Evolutionary conservation across 768 basidiomycete genomes (phyloP), one percentile per base, ranked within the genome.

Genomic region (Rhodotorula graminis): DNA sequence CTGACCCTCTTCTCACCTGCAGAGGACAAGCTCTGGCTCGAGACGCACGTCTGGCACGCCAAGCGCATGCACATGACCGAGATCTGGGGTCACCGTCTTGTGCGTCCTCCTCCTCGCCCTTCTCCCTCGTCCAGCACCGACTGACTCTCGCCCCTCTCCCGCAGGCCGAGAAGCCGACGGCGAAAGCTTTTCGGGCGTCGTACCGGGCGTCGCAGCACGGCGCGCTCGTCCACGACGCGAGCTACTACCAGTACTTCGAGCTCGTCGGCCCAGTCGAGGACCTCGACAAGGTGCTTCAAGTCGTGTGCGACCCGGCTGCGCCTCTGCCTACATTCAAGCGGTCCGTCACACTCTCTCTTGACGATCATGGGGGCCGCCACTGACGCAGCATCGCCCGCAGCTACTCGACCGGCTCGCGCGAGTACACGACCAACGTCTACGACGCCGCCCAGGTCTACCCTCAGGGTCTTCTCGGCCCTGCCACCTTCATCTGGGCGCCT

Each of bases 21-120:
- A 96, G 94, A 84, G 44, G 85, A 90, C 74, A 97, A 97, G 80
- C 83, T 85, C 21, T 98, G 95, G 95, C 86, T 99, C 0, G 92
- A 95, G 79, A 95, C 93, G 11, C 96, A 99, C 80, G 82, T 98
- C 29, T 98, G 93, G 92, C 95, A 97, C 77, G 91, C 93, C 2
- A 98, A 97, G 81, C 87, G 96, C 12, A 95, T 95, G 88, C 87
- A 89, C 72, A 97, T 98, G 95, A 85, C 88, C 76, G 88, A 88
- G 73, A 84, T 91, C 81, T 98, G 93, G 93, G 92, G 92, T 0
- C 92, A 92, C 80, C 85, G 92, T 76, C 83, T 99, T 65, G 93
- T 92, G 42, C 31, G 85, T 79, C 58, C 29, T 58, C 31, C 52
- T 49, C 42, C 27, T 57, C 50, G 12, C 27, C 37, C 21, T 15